Base-by-base conservation (phyloP, 768 basidiomycete genomes). In the Mycena indigotica region DNA sequence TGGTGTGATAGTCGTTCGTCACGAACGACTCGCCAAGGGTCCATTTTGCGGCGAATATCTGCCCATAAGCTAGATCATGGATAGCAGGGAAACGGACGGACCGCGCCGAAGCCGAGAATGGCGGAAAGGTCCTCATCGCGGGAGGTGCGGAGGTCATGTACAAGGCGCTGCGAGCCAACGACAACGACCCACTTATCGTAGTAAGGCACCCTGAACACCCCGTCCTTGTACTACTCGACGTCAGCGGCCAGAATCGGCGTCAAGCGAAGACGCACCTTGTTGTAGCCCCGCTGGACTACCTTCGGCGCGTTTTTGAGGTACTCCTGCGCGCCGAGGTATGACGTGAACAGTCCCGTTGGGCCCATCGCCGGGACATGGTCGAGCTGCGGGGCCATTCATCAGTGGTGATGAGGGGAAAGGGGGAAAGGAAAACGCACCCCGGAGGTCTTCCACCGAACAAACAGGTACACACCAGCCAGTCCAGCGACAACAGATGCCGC, bases 91-190 rank as follows among this genome's bases (percentile, higher is more conserved):
- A 57, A 77, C 74, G 2, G 32, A 35, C 8, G 17, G 32, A 35
- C 32, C 13, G 72, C 69, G 15, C 61, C 53, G 21, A 66, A 56
- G 23, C 70, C 69, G 13, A 70, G 69, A 2, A 50, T 46, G n/a
- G 72, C 69, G 1, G 69, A 73, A 2, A 76, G 62, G 8, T 72
- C 59, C 1, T 74, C 70, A 2, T 75, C 70, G 1, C 58, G 55
- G 0, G 74, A 73, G 51, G 65, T 69, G 23, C 81, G 75, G 17
- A 87, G 63, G 39, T 86, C 84, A 5, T 84, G 79, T 13, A 84
- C 67, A 45, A 77, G 69, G 24, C 76, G 58, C 0, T 71, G 67
- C 1, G 80, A 77, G 19, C 72, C 72, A 21, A 79, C 66, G 5
- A 85, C 65, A 24, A 82, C 72, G 5, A 73, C 52, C 82, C 82